A percentile compares a stretch with the other conserved stretches of the same genome.
These are phyloP conservation scores for Acmispon strigosus DNA, from an alignment of 306 rosid genomes.

Conservation along the genomic window DNA sequence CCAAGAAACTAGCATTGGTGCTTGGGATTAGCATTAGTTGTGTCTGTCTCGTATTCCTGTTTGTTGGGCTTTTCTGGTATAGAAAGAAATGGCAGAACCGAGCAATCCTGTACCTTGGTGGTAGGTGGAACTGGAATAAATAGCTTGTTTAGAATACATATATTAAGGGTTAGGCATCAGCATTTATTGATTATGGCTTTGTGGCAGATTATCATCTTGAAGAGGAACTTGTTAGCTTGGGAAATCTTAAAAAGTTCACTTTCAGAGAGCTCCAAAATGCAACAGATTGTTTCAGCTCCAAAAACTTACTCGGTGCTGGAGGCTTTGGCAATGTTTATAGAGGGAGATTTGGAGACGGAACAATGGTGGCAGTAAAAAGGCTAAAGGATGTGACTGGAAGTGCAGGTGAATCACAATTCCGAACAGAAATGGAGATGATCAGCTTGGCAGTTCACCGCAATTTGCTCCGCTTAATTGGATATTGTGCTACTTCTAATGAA, in stretches of 20 bases:
- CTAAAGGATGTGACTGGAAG: conserved; percentile 67
- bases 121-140: conserved; percentile 28
- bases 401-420: conserved; percentile 68
- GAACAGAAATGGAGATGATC: conserved; percentile 81
- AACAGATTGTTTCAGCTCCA: conserved; percentile 62
- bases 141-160: neutral
- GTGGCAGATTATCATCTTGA: conserved; percentile 45
- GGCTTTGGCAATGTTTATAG: conserved; percentile 81
- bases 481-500: conserved; percentile 66
- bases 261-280: conserved; percentile 71
- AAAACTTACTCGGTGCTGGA: conserved; percentile 73
- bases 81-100: conserved; percentile 41
- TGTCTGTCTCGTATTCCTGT: conserved; percentile 42
- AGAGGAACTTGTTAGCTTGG: conserved; percentile 60
- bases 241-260: conserved; percentile 62
- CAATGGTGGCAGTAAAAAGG: conserved; percentile 76
- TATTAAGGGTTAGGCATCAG: neutral
- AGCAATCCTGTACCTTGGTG: conserved; percentile 44
- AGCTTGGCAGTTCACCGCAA: conserved; percentile 80
- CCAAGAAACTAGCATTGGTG: conserved; percentile 56
- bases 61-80: conserved; percentile 42
- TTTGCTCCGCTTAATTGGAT: conserved; percentile 65
- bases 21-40: conserved; percentile 62
- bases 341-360: conserved; percentile 63
- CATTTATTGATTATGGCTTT: neutral